Evolutionary conservation across 805 yeast species (phyloP), one percentile per base, ranked within the genome.

Genomic region (Cyberlindnera xishuangbannaensis): DNA sequence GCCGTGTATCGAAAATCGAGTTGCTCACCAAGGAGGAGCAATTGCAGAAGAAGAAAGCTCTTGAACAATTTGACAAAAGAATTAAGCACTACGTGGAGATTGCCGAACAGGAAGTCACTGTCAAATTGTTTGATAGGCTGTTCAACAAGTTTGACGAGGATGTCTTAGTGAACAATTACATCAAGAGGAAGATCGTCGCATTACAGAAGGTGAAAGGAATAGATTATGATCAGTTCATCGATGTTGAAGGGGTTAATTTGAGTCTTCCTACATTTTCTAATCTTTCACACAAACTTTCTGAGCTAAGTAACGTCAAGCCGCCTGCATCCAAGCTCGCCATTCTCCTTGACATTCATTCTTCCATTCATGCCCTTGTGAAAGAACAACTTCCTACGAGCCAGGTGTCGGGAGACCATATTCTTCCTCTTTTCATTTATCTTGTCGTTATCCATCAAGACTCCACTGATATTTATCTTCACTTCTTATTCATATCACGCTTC

Each of bases 351-450:
- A 30, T 50, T 11, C 55, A 51, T 39, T 18, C 48, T 1, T 17
- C 33, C 6, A 27, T 51, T 14, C 47, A 44, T 27, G 20, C 20
- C 7, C 22, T 46, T 21, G 33, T 37, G 3, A 27, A 34, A 12
- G 18, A 21, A 12, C 39, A 35, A 7, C 9, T 34, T 5, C 7
- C 18, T 4, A 25, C 25, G 5, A 13, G 17, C 6, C 18, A 34
- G 0, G 41, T 39, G 9, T 44, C 45, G 29, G 54, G 50, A 15
- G 56, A 51, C 34, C 37, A 43, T 24, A 21, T 49, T 9, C 31
- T 51, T 2, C 56, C 56, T 2, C 25, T 51, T 6, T 21, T 51
- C 18, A 49, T 51, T 5, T 50, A 45, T 27, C 23, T 49, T 12
- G 34, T 51, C 2, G 27, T 50, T 11, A 39, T 43, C 2, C 42